Base-by-base conservation (phyloP, 1,139 yeast species). In the Blastobotrys buckinghamii region DNA sequence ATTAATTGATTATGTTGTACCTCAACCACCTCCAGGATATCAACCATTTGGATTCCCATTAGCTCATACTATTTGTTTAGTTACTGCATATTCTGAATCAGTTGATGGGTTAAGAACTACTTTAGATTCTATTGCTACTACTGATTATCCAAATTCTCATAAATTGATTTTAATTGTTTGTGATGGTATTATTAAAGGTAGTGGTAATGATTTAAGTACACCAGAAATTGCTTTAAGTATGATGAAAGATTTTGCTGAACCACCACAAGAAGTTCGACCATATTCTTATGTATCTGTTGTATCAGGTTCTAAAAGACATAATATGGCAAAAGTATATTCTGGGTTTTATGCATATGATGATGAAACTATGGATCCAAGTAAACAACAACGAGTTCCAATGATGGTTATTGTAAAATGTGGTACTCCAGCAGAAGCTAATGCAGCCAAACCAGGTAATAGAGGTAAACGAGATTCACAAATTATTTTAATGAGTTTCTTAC, bases 71-170 rank as follows among this genome's bases (percentile, higher is more conserved):
- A 77, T 92, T 61, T 78, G 82, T 59, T 75, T 90, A 58, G 95
- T 92, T 16, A 92, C 98, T 4, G 92, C 96, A 62, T 92, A 92
- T 65, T 89, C 97, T 1, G 98, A 92, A 70, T 95, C 89, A 62
- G 85, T 79, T 57, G 84, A 75, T 12, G 96, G 95, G 55, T 68
- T 92, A 54, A 77, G 97, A 60, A 81, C 90, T 0, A 88, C 97
- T 0, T 70, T 90, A 58, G 97, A 92, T 66, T 90, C 97, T 1
- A 65, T 92, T 52, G 88, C 96, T 16, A 87, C 96, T 1, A 88
- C 97, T 1, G 95, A 87, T 57, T 92, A 84, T 65, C 97, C 97
- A 52, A 89, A 88, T 67, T 86, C 97, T 6, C 97, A 92, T 67
- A 92, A 90, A 66, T 70, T 92, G 55, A 73, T 92, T 46, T 71